Evolutionary conservation across 441 rosid species (phyloP), one percentile per base, ranked within the genome.

Genomic region (Mallotus repandus): DNA sequence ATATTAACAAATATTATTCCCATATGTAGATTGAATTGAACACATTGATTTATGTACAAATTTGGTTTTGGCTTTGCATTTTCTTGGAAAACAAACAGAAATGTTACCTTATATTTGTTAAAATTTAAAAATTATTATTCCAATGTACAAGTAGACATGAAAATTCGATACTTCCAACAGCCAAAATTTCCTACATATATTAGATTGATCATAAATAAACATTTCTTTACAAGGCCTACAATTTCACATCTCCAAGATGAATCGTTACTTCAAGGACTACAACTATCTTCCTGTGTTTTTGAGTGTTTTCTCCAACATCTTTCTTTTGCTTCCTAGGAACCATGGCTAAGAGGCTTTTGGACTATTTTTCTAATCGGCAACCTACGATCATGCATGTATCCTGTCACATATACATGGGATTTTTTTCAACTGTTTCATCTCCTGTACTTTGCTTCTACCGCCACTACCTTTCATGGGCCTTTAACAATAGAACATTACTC

Each of bases 401-500:
- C 29, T 25, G 29, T 61, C 46, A 63, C 74, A 76, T 76, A 13
- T 76, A 65, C 79, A 65, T 32, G 18, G 73, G 43, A 43, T 15
- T 45, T 19, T 38, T 63, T 16, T 35, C 49, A 0, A 19, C 25
- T 38, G 60, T 32, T 71, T 18, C 14, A 8, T 16, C 3, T 25
- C 50, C 69, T 60, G 38, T 48, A 35, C 25, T 12, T 15, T 9
- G 54, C 5, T 21, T 32, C 7, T 5, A 45, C 25, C n/a, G 10
- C 41, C 29, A 19, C 46, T 32, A 5, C 18, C 52, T 15, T 46
- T 41, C 29, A 14, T 18, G 1, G 15, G 25, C 69, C 60, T 9
- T 84, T 82, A 96, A 81, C 99, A 96, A 72, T 96, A 94, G 75
- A 96, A 96, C 98, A 96, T 96, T 3, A 94, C 99, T 74, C 96